phyloP scores from a whole-genome alignment of 768 basidiomycete genomes.

The Strobilomyces dryophilus region DNA sequence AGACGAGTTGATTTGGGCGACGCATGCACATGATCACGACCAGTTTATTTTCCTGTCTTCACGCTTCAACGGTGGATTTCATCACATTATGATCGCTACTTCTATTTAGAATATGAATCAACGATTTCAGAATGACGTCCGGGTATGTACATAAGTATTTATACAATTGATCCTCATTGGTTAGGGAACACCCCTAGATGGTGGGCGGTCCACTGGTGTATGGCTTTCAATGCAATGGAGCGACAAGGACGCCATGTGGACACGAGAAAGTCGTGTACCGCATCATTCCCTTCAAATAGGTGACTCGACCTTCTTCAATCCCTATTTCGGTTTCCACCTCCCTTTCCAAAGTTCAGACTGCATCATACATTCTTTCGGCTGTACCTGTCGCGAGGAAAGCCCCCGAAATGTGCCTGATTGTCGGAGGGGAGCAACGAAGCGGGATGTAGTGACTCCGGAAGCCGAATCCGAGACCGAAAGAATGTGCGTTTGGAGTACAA shows the following conservation, averaged over 20 bases:
- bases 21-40: neutral
- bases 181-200: neutral
- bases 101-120: neutral
- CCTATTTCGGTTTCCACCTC: slow-evolving; percentile 48
- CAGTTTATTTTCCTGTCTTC: neutral
- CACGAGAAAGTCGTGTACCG: slow-evolving; percentile 49
- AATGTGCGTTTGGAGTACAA: slow-evolving; percentile 40
- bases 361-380: slow-evolving; percentile 55
- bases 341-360: slow-evolving; percentile 40
- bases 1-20: neutral
- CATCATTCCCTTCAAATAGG: slow-evolving; percentile 49
- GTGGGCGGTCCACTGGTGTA: slow-evolving; percentile 42
- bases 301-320: slow-evolving; percentile 34
- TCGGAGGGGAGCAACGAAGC: slow-evolving; percentile 39
- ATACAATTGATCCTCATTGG: neutral
- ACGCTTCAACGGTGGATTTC: neutral
- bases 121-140: neutral
- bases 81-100: neutral
- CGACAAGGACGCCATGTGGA: slow-evolving; percentile 52
- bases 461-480: slow-evolving; percentile 42
- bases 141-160: neutral
- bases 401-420: slow-evolving; percentile 41
- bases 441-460: slow-evolving; percentile 50
- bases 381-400: slow-evolving; percentile 55
- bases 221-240: slow-evolving; percentile 41